Conservation (phyloP, 192 early-diverging fungal genomes). For the Chytriomyces hyalinus region DNA sequence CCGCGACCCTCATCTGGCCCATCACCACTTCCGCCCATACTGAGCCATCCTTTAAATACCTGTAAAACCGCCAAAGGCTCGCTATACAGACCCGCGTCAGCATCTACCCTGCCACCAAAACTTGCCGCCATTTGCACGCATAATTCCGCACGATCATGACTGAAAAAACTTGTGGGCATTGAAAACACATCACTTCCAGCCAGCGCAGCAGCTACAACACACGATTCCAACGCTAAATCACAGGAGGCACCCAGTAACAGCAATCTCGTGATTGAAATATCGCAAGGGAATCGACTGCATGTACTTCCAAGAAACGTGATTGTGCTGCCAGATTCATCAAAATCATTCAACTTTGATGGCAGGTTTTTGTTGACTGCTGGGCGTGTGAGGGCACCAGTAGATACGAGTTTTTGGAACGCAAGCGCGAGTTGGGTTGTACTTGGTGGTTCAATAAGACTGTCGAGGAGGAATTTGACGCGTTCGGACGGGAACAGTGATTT, state of each 20-base stretch:
- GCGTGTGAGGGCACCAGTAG: background rate
- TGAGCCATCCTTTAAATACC: slow-evolving; percentile 12
- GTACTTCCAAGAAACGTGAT: slow-evolving; percentile 7
- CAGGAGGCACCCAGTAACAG: background rate
- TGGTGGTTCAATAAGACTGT: slow-evolving; percentile 3
- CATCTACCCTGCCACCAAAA: background rate
- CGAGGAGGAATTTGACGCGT: background rate
- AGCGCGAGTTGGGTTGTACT: background rate
- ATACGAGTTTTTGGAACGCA: background rate
- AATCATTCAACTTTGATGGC: background rate
- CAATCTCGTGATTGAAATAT: slow-evolving; percentile 8
- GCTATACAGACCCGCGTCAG: slow-evolving; percentile 2
- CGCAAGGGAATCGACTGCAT: slow-evolving; percentile 3
- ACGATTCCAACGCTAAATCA: background rate
- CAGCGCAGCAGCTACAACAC: slow-evolving; percentile 3
- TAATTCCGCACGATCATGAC: slow-evolving; percentile 3
- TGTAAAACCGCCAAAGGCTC: slow-evolving; percentile 4
- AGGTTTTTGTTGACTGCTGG: background rate
- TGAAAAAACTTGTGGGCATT: slow-evolving; percentile 15
- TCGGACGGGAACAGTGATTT: background rate
- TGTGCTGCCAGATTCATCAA: background rate
- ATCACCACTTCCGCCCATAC: background rate
- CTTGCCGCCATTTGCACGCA: background rate
- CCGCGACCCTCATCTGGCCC: too few species aligned
- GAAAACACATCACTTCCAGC: background rate